Conservation (phyloP, 2,329 filamentous ascomycete genomes). For the Sclerotinia spermophila region DNA sequence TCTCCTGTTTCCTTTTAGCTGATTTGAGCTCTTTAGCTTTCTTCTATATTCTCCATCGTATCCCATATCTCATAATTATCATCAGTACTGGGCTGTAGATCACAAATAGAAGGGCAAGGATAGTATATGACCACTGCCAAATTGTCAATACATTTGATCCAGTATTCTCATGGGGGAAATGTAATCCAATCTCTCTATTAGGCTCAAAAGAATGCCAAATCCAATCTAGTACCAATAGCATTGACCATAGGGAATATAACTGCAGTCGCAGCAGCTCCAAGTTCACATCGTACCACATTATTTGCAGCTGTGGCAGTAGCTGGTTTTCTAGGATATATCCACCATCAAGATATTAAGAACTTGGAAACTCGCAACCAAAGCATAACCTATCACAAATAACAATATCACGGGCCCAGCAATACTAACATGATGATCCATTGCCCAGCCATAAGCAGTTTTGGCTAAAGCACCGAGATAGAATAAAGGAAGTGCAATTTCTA, state of each 20-base stretch:
- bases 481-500: slow-evolving; percentile 49
- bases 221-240: slow-evolving; percentile 45
- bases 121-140: slow-evolving; percentile 45
- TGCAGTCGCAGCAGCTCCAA: slow-evolving; percentile 52
- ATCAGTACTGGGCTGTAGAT: not conserved
- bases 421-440: slow-evolving; percentile 41
- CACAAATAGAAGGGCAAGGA: slow-evolving; percentile 31
- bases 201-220: not conserved
- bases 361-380: slow-evolving; percentile 52
- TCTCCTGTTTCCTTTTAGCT: not conserved
- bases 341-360: slow-evolving; percentile 51
- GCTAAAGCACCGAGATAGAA: slow-evolving; percentile 48
- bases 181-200: not conserved
- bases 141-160: not conserved
- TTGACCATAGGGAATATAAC: slow-evolving; percentile 51
- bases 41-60: not conserved
- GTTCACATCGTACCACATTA: slow-evolving; percentile 52
- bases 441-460: slow-evolving; percentile 52
- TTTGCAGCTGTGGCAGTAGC: slow-evolving; percentile 50
- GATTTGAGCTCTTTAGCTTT: not conserved
- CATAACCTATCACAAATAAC: slow-evolving; percentile 46
- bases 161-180: not conserved
- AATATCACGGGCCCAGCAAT: slow-evolving; percentile 48
- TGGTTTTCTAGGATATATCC: slow-evolving; percentile 43
- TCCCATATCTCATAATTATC: not conserved